Conservation (phyloP, 2,329 filamentous ascomycete species). For the Penicillium palitans region DNA sequence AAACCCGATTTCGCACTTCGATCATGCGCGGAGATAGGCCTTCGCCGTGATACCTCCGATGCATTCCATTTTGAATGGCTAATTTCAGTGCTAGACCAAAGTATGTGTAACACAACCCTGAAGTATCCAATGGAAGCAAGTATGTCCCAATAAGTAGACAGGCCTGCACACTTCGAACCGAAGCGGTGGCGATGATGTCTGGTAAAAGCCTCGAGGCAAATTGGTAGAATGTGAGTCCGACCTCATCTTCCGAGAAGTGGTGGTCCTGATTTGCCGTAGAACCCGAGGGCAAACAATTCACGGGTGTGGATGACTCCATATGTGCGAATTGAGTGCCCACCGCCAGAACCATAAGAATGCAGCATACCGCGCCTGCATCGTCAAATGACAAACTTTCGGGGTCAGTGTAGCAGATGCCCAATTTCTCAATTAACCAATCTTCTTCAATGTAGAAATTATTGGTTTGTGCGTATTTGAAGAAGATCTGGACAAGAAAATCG, state of each 20-base stretch:
- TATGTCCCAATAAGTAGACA: slow-evolving; percentile 60
- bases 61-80: slow-evolving; percentile 63
- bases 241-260: slow-evolving; percentile 52
- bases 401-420: slow-evolving; percentile 41
- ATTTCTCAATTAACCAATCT: slow-evolving; percentile 43
- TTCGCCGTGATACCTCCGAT: slow-evolving; percentile 52
- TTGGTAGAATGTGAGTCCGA: slow-evolving; percentile 59
- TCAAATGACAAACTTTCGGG: slow-evolving; percentile 37
- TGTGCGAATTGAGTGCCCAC: slow-evolving; percentile 49
- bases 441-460: slow-evolving; percentile 49
- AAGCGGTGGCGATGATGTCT: slow-evolving; percentile 58
- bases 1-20: slow-evolving; percentile 57
- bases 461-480: slow-evolving; percentile 47
- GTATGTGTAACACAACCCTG: slow-evolving; percentile 59
- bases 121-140: slow-evolving; percentile 56
- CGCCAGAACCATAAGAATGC: slow-evolving; percentile 46
- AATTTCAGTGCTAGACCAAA: slow-evolving; percentile 57
- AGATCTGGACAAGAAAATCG: slow-evolving; percentile 45
- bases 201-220: slow-evolving; percentile 56
- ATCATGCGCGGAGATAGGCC: slow-evolving; percentile 51
- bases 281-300: slow-evolving; percentile 33
- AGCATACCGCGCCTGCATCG: slow-evolving; percentile 44
- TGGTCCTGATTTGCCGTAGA: slow-evolving; percentile 33
- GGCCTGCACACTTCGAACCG: slow-evolving; percentile 59
- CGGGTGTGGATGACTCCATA: slow-evolving; percentile 40